Evolutionary conservation across 176 grass and related monocot species (phyloP), one percentile per base, ranked within the genome.

Genomic region (Lolium rigidum): DNA sequence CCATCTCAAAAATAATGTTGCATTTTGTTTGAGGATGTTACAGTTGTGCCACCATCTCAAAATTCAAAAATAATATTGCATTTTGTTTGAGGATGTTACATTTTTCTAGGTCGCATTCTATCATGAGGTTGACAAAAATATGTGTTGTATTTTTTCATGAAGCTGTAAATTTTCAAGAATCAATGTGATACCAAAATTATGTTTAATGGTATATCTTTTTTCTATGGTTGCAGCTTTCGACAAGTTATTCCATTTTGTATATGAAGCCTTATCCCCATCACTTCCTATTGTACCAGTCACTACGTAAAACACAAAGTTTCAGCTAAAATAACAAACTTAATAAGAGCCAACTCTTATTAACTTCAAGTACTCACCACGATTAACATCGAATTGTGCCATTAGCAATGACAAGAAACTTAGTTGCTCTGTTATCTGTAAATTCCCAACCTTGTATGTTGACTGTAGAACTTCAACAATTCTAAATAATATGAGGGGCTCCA

Each of bases 381-480:
- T 83, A 69, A 92, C 86, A 87, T 69, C 62, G 78, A 92, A 95
- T 77, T 79, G 87, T 77, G 92, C 91, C 89, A 95, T 87, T 92
- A 95, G 80, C 76, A 90, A 81, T 54, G 56, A 84, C 69, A 95
- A 89, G 90, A 98, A 94, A 87, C 88, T 82, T 76, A 98, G 89
- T 65, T 95, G 92, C 11, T 91, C 94, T 80, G 90, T 82, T 68
- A 98, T 89, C 56, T 70, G 82, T 54, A 94, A 70, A 74, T 56
- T 81, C 57, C 92, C 93, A 64, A 79, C 79, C 88, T 90, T 95
- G 82, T 95, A 95, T 66, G 85, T 66, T 55, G 84, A 91, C 50
- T 98, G 94, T 83, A 98, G 66, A 82, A 92, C 88, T 79, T 94
- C 94, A 69, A 91, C 77, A 52, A 92, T 80, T 74, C 83, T 94